Conservation (phyloP, 495 filamentous ascomycete genomes). For the Tuber microsphaerosporum region DNA sequence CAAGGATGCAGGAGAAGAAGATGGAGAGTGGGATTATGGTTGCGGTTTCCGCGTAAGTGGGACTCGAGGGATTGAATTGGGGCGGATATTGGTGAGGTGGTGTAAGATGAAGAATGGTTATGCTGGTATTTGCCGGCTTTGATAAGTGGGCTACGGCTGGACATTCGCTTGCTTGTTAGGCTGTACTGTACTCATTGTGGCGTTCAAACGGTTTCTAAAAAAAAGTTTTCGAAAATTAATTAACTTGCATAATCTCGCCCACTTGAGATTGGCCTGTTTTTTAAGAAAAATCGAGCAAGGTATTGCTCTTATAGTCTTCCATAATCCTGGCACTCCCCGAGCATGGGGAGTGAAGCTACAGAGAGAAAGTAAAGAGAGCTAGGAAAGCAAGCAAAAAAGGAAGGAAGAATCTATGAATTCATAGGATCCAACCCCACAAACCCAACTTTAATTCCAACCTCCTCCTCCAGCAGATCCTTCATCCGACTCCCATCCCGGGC, state of each 20-base stretch:
- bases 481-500: constrained; percentile 70
- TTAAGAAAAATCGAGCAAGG: not conserved
- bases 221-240: not conserved
- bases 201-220: not conserved
- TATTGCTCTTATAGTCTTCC: not conserved
- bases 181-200: not conserved
- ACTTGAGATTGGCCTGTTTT: not conserved
- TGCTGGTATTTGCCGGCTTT: not conserved
- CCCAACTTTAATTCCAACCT: constrained; percentile 53
- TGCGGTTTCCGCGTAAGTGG: constrained; percentile 16
- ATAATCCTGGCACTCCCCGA: not conserved
- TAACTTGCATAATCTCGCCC: not conserved
- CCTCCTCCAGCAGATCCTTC: constrained; percentile 59
- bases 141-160: not conserved
- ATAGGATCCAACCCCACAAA: not conserved
- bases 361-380: not conserved
- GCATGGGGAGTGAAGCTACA: not conserved
- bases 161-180: not conserved
- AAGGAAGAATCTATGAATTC: not conserved
- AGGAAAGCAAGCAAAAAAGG: not conserved
- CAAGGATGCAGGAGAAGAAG: constrained; percentile 18
- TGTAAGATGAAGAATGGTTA: not conserved
- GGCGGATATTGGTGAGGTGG: not conserved
- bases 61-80: not conserved
- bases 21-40: constrained; percentile 11